Evolutionary conservation across 2,329 filamentous ascomycete genomes (phyloP).

Genomic region (Pseudogymnoascus sp.): DNA sequence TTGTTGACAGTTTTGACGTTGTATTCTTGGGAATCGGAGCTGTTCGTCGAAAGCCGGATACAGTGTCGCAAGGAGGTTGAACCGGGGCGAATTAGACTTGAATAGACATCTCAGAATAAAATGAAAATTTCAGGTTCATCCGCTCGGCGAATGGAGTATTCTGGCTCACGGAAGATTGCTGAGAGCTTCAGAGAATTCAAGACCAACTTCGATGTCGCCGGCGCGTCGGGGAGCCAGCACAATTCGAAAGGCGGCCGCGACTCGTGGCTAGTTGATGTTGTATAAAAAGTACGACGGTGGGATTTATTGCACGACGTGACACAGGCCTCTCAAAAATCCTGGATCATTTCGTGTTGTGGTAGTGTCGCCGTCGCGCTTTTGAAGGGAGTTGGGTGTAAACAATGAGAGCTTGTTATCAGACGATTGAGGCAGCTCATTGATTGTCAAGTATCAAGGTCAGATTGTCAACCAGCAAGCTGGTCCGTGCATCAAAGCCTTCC

Average conservation of each 20-base stretch:
- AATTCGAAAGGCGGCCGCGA: not conserved
- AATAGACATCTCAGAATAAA: not conserved
- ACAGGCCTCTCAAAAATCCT: not conserved
- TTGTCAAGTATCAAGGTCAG: slow-evolving; percentile 4
- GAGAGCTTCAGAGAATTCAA: not conserved
- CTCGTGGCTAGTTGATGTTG: not conserved
- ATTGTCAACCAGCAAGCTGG: not conserved
- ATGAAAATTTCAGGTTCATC: not conserved
- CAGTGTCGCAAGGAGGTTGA: not conserved
- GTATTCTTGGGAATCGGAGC: not conserved
- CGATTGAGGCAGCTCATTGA: not conserved
- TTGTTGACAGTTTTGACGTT: not conserved
- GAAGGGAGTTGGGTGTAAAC: slow-evolving; percentile 1
- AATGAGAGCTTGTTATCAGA: slow-evolving; percentile 6
- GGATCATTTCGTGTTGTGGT: not conserved
- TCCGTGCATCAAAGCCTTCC: not conserved
- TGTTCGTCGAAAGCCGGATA: not conserved
- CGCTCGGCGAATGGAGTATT: not conserved
- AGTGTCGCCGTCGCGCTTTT: slow-evolving; percentile 1
- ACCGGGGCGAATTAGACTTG: not conserved
- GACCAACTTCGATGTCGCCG: not conserved
- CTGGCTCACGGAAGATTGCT: not conserved
- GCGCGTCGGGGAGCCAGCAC: not conserved
- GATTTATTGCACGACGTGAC: not conserved
- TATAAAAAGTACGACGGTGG: not conserved